Evolutionary conservation across 2,329 filamentous ascomycete species (phyloP), one percentile per base, ranked within the genome.

Genomic region (Colletotrichum camelliae): DNA sequence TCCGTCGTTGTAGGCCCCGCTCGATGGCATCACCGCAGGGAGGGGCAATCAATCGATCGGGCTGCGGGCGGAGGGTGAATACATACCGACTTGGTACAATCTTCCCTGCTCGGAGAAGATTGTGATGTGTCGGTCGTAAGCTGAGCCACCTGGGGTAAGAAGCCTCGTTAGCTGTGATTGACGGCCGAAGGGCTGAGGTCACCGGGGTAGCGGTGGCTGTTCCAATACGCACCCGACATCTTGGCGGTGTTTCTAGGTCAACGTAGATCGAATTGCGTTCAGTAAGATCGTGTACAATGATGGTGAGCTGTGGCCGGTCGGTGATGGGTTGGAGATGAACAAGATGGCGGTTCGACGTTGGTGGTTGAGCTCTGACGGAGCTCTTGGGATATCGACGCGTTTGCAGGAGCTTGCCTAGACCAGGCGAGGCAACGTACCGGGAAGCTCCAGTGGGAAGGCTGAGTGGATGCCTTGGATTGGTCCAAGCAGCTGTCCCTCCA

Each of bases 81-180:
- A 91, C 96, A 83, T 91, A 98, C 97, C 97, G 87, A 99, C 97
- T 98, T 99, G 97, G 87, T 98, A 99, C 85, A 99, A 90, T 85
- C 97, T 93, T 83, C 97, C 97, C 88, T 98, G 96, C 87, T 99
- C 97, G 77, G 97, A 98, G 90, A 99, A 99, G 91, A 99, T 98
- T 85, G 97, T 99, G 83, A 99, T 99, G 88, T 99, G 97, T 90
- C 97, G 93, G 88, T 99, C 97, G 88, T 97, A 98, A 84, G 95
- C 96, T 87, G 95, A 94, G 88, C 93, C 94, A 87, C 93, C 94
- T 95, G 82, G 81, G 78, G 33, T 71, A 74, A 75, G 64, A 72
- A 80, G 21, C 10, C 29, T 70, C 64, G 80, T 84, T 81, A 85
- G 82, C 80, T 80, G 35, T 70, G 79, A 29, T 62, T 33, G n/a